Evolutionary conservation across 371 early-diverging fungal species (phyloP), one percentile per base, ranked within the genome.

Genomic region (Lichtheimia ornata): DNA sequence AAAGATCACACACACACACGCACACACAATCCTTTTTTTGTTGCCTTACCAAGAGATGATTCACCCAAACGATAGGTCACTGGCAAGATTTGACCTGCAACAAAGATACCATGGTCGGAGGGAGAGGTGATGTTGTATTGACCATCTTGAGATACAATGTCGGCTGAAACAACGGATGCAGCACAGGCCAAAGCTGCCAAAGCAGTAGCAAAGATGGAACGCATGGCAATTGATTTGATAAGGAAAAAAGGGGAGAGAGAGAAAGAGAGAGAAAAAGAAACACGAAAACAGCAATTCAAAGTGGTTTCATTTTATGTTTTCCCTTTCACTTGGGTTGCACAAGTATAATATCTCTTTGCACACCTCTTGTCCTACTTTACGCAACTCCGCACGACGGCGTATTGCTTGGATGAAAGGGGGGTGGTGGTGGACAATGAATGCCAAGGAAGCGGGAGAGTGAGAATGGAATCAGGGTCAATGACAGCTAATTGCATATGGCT

Each of bases 11-110:
- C 22, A 22, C 22, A 22, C 22, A 22, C 2, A 2, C 1, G 2
- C 22, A 22, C 22, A 22, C 15, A 2, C 24, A 28, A 15, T 24
- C n/a, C n/a, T n/a, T n/a, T n/a, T n/a, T n/a, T 18, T 28, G 5
- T 17, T 7, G 4, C 14, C 49, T 63, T 63, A 63, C 63, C 25
- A 42, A 41, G 22, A n/a, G 57, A 54, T 12, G 62, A 47, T 50
- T 68, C 66, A 42, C 62, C 68, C 44, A 76, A 52, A 42, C 65
- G 68, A 47, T 70, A 79, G 41, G 64, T 67, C 18, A 73, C 59
- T n/a, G 76, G 79, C 25, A 79, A 60, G 50, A 70, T 70, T 64
- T 76, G 76, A 40, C 76, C 76, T 18, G 74, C 72, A 13, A 79
- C 76, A 53, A 72, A 79, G 53, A 69, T 65, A 22, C 70, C 64